Base-by-base conservation (phyloP, 441 rosid species). In the Mallotus japonicus region DNA sequence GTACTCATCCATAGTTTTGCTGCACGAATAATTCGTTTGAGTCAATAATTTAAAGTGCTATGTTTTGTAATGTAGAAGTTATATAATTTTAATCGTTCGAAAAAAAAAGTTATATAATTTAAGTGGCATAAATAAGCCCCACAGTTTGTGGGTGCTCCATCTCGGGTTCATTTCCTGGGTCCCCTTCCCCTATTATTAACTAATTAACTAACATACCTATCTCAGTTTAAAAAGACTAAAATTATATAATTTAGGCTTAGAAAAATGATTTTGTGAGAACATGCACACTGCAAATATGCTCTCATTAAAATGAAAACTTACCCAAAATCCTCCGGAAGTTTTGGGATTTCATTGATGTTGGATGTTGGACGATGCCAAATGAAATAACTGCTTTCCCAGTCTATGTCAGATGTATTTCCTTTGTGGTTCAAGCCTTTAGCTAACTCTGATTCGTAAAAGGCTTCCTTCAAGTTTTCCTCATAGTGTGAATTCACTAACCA, bases 331-430 rank as follows among this genome's bases (percentile, higher is more conserved):
- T 83, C 82, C 5, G 96, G 83, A 54, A 90, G 81, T 81, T 84
- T 85, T 55, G 85, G 84, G 71, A 90, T 79, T 44, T 88, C 78
- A 24, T 70, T 74, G 79, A 90, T 84, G 79, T 90, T 89, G 50
- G 93, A 88, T 46, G 80, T 73, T 8, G 96, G 95, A 14, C 76
- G 85, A 80, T 90, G 97, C 83, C 88, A 79, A 42, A 95, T 77
- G 86, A 92, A 92, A 81, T 86, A 91, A 74, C 78, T 80, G 79
- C 88, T 91, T 79, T 92, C 99, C 99, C 97, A 95, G 79, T 95
- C 97, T 32, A 80, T 56, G 49, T 88, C 84, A 20, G 85, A 75
- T 68, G 77, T 65, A 47, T 70, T 79, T 46, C 76, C 81, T 62
- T 81, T 80, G 71, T 69, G 75, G 14, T 76, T 73, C 76, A 92